These are phyloP conservation scores for Scleromitrula shiraiana DNA, from an alignment of 2,329 filamentous ascomycete genomes.

Conservation along the genomic window DNA sequence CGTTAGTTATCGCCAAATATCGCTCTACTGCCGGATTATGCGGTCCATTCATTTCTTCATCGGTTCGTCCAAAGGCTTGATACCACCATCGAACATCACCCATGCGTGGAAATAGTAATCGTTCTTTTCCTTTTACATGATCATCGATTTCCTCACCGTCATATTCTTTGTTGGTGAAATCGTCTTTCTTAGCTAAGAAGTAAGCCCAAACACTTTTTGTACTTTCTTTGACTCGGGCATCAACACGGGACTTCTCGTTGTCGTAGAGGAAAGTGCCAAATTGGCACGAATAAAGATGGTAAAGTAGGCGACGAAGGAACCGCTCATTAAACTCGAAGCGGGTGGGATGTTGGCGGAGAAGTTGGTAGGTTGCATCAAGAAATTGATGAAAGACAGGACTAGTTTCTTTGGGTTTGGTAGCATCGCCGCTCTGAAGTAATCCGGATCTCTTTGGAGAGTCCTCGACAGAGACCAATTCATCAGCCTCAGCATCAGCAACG, in stretches of 20 bases:
- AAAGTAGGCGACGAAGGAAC: slow-evolving; percentile 80
- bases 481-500: slow-evolving; percentile 46
- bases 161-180: slow-evolving; percentile 79
- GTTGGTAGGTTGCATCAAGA: slow-evolving; percentile 86
- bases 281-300: slow-evolving; percentile 92
- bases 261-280: slow-evolving; percentile 97
- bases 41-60: slow-evolving; percentile 85
- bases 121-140: slow-evolving; percentile 67
- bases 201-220: slow-evolving; percentile 94
- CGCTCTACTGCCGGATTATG: slow-evolving; percentile 40
- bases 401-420: slow-evolving; percentile 80
- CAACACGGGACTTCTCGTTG: slow-evolving; percentile 78
- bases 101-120: slow-evolving; percentile 72
- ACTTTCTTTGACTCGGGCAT: slow-evolving; percentile 58
- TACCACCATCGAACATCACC: slow-evolving; percentile 90
- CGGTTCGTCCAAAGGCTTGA: slow-evolving; percentile 74
- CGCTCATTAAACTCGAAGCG: slow-evolving; percentile 96
- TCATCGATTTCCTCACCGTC: slow-evolving; percentile 65
- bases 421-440: slow-evolving; percentile 42
- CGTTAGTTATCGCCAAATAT: slow-evolving; percentile 16
- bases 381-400: slow-evolving; percentile 98
- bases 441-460: slow-evolving; percentile 24
- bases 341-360: slow-evolving; percentile 75
- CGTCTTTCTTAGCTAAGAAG: slow-evolving; percentile 70
- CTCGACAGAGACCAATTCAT: slow-evolving; percentile 23